phyloP scores from a whole-genome alignment of 208 protist species.

The Acanthamoeba royreba region DNA sequence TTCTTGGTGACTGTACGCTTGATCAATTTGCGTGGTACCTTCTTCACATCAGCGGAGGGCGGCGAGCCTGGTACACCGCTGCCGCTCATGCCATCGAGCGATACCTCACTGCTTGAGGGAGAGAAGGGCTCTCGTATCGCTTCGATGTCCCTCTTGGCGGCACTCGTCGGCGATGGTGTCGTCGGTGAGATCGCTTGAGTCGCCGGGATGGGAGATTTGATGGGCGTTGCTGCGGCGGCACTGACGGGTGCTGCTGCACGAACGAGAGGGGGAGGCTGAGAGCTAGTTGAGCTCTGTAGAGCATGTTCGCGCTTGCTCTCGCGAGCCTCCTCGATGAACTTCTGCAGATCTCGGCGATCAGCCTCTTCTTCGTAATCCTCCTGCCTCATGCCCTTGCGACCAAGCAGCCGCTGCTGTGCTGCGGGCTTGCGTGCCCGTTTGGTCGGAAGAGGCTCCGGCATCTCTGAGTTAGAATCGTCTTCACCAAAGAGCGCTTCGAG shows the following conservation, averaged over 20 bases:
- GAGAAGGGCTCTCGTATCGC: background rate
- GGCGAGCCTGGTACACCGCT: background rate
- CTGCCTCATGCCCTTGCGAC: background rate
- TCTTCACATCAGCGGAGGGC: background rate
- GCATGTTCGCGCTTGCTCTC: conserved; percentile 27
- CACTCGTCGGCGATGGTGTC: too few species aligned
- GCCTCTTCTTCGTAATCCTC: conserved; percentile 21
- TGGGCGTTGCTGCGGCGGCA: background rate
- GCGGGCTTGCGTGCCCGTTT: background rate
- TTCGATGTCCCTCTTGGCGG: background rate
- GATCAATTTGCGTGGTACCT: background rate
- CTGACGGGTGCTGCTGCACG: background rate
- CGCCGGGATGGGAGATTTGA: background rate
- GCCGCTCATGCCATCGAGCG: background rate
- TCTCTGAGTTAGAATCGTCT: background rate
- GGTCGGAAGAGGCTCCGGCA: background rate
- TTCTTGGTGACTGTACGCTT: conserved; percentile 50
- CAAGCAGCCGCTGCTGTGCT: background rate
- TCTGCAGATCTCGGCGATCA: background rate
- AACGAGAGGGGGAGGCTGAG: background rate
- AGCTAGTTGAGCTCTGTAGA: background rate
- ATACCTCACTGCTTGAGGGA: background rate
- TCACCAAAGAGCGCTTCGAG: background rate
- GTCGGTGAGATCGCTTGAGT: background rate
- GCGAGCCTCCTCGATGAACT: conserved; percentile 35